Conservation (phyloP, 78 protist species). For the Pelomyxa schiedti region DNA sequence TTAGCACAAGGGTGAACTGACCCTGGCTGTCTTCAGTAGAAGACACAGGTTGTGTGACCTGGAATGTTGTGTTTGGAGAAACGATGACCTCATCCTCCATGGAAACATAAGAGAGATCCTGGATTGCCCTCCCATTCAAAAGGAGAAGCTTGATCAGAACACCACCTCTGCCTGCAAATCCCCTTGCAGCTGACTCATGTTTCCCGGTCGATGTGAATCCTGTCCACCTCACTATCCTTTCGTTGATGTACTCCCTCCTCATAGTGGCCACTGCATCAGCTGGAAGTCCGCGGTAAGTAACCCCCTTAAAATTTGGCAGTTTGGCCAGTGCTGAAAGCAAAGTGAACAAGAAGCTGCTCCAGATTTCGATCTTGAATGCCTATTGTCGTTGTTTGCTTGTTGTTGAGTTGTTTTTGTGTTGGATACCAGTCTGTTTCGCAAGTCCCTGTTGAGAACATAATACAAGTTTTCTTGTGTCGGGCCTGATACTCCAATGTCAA, state of each 20-base stretch:
- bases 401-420: neutral
- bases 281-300: neutral
- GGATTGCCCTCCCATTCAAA: neutral
- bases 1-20: no score
- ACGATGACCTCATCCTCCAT: neutral
- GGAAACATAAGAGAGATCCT: neutral
- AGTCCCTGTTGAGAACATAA: neutral
- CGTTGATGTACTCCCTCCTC: neutral
- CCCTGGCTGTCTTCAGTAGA: no score
- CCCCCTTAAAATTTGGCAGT: neutral
- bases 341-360: neutral
- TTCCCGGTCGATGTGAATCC: neutral
- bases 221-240: neutral
- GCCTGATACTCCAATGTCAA: neutral
- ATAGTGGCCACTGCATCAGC: neutral
- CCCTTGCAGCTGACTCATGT: neutral
- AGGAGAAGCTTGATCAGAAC: neutral
- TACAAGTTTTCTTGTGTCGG: neutral
- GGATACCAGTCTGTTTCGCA: neutral
- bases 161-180: neutral
- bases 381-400: neutral
- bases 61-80: neutral
- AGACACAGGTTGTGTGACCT: neutral
- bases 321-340: neutral
- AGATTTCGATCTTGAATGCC: neutral